Conservation (phyloP, 768 basidiomycete genomes). For the Pisolithus albus region DNA sequence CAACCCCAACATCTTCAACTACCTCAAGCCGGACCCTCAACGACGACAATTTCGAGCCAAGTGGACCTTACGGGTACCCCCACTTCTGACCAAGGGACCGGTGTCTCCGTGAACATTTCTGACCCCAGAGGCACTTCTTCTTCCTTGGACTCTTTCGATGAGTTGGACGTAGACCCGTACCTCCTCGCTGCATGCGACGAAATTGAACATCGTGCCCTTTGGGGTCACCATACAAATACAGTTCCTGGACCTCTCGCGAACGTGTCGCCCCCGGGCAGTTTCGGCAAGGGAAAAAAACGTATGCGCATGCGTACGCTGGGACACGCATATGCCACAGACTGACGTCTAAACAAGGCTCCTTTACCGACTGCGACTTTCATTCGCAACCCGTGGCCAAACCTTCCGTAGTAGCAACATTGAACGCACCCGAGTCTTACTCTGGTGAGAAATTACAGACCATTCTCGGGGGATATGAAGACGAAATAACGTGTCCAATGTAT, state of each 20-base stretch:
- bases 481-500: slow-evolving; percentile 68
- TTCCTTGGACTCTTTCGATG: slow-evolving; percentile 6
- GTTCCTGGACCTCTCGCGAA: not conserved
- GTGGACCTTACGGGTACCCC: not conserved
- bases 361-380: not conserved
- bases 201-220: slow-evolving; percentile 34
- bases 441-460: slow-evolving; percentile 20
- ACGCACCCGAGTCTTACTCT: slow-evolving; percentile 21
- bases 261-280: too few relatives aligned
- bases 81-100: not conserved
- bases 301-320: not conserved
- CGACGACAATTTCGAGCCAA: slow-evolving; percentile 2
- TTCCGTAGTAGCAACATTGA: too few relatives aligned
- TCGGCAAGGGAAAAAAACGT: not conserved
- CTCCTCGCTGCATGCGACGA: slow-evolving; percentile 38
- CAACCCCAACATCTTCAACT: slow-evolving; percentile 2
- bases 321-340: not conserved
- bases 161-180: slow-evolving; percentile 12
- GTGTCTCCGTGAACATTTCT: not conserved
- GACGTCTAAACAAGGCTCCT: slow-evolving; percentile 4
- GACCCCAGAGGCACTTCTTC: slow-evolving; percentile 2
- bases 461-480: slow-evolving; percentile 51
- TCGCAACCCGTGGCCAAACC: too few relatives aligned
- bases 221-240: slow-evolving; percentile 9
- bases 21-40: not conserved